phyloP scores from a whole-genome alignment of 805 yeast genomes.

The Yarrowia porcina region DNA sequence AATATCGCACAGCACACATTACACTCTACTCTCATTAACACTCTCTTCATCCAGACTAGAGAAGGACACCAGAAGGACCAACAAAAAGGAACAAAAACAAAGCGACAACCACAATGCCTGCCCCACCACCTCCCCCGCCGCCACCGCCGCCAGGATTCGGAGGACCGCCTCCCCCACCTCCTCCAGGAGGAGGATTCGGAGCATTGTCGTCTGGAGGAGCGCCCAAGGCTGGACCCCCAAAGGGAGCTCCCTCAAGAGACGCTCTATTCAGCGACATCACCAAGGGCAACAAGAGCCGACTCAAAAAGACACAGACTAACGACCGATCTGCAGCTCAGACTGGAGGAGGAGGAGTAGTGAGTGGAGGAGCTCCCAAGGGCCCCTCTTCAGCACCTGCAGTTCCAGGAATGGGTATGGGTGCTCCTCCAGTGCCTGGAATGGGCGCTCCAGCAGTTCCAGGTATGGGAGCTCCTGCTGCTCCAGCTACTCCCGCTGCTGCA shows the following conservation, averaged over 20 bases:
- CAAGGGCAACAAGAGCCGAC: conserved; percentile 49
- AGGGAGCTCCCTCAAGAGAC: conserved; percentile 37
- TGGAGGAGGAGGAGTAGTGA: conserved; percentile 40
- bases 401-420: conserved; percentile 28
- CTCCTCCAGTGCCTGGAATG: conserved; percentile 31
- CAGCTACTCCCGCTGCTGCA: conserved; percentile 30
- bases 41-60: background rate
- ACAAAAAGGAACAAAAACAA: too few species aligned
- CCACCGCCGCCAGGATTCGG: conserved; percentile 44
- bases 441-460: conserved; percentile 34
- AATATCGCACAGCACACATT: conserved; percentile 21
- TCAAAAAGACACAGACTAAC: conserved; percentile 62
- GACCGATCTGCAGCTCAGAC: conserved; percentile 62
- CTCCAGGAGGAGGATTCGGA: conserved; percentile 37
- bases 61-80: background rate
- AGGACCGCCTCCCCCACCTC: conserved; percentile 40
- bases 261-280: conserved; percentile 76
- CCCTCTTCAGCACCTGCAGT: conserved; percentile 33
- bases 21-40: background rate
- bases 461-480: conserved; percentile 37
- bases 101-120: conserved; percentile 47
- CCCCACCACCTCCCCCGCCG: conserved; percentile 58
- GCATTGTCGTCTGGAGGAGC: conserved; percentile 31
- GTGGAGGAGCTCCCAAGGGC: conserved; percentile 30
- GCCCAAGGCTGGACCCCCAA: conserved; percentile 33